A percentile compares a stretch with the other conserved stretches of the same genome.
phyloP scores from a whole-genome alignment of 306 rosid genomes.

The Malus asiatica region DNA sequence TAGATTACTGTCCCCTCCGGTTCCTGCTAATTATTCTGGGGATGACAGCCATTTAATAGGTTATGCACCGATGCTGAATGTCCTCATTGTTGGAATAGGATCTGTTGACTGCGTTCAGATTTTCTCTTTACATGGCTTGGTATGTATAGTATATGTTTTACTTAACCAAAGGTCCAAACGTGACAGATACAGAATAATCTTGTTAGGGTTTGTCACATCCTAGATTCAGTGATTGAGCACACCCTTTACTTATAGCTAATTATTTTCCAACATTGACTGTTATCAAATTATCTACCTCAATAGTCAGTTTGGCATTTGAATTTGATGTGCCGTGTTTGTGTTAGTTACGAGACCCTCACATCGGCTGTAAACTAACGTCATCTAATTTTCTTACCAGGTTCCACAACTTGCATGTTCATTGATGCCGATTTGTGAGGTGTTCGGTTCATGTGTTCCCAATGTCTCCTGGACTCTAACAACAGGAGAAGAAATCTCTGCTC shows the following conservation, averaged over 20 bases:
- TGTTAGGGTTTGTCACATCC: neutral
- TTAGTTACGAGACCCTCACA: neutral
- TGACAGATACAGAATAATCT: neutral
- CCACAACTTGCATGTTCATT: constrained; percentile 95
- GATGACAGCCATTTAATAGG: constrained; percentile 62
- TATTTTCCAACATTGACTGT: neutral
- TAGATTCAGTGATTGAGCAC: neutral
- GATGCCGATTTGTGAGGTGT: constrained; percentile 99
- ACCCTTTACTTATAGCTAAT: neutral
- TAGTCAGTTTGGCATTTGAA: neutral
- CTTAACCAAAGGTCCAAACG: neutral
- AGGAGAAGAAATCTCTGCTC: constrained; percentile 83
- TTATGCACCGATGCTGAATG: constrained; percentile 76
- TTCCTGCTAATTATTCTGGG: constrained; percentile 55
- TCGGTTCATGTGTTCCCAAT: constrained; percentile 87
- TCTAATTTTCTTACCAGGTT: constrained; percentile 43
- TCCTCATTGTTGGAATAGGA: constrained; percentile 77
- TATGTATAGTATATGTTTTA: constrained; percentile 35
- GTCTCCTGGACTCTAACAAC: constrained; percentile 59
- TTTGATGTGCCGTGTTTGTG: neutral
- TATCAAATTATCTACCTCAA: neutral
- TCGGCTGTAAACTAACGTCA: neutral
- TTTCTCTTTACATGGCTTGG: constrained; percentile 93
- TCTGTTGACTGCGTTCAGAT: constrained; percentile 87
- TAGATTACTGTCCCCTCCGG: constrained; percentile 76